Evolutionary conservation across 2,329 filamentous ascomycete genomes (phyloP).

Genomic region (Amauroascus niger): DNA sequence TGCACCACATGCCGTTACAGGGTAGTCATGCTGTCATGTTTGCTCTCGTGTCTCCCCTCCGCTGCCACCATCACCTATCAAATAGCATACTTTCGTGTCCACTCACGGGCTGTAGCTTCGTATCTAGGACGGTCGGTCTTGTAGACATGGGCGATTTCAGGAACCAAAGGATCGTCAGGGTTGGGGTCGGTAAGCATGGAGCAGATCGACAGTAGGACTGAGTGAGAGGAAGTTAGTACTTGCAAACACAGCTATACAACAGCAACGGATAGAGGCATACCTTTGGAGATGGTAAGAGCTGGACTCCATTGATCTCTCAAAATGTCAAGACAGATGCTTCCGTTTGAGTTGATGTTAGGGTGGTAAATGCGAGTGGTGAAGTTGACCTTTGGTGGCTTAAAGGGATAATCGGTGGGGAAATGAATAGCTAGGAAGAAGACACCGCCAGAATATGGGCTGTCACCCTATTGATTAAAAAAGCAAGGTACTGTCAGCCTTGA

Average conservation of each 20-base stretch:
- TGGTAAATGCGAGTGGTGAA: conserved; percentile 99
- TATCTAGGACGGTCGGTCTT: conserved; percentile 96
- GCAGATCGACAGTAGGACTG: conserved; percentile 96
- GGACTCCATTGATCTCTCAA: conserved; percentile 98
- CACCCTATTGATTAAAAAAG: conserved; percentile 50
- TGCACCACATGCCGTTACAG: conserved; percentile 12
- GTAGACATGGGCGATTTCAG: conserved; percentile 98
- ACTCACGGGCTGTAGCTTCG: conserved; percentile 92
- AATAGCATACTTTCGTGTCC: conserved; percentile 98
- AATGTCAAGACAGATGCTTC: conserved; percentile 98
- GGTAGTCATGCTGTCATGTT: conserved; percentile 9
- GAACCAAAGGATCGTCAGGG: conserved; percentile 95
- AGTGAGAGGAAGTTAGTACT: conserved; percentile 3
- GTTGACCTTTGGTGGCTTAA: conserved; percentile 99
- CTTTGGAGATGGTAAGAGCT: conserved; percentile 96
- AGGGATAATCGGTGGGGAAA: conserved; percentile 99
- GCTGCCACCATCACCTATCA: conserved; percentile 38
- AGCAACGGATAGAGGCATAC: conserved; percentile 42
- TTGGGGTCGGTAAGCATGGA: conserved; percentile 99
- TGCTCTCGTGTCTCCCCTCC: background rate
- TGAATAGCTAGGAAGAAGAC: conserved; percentile 99
- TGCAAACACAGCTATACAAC: background rate
- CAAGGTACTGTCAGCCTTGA: conserved; percentile 11
- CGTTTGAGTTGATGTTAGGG: conserved; percentile 99
- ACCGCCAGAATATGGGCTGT: conserved; percentile 94